Base-by-base conservation (phyloP, 2,329 filamentous ascomycete species). In the Macrophomina tecta region DNA sequence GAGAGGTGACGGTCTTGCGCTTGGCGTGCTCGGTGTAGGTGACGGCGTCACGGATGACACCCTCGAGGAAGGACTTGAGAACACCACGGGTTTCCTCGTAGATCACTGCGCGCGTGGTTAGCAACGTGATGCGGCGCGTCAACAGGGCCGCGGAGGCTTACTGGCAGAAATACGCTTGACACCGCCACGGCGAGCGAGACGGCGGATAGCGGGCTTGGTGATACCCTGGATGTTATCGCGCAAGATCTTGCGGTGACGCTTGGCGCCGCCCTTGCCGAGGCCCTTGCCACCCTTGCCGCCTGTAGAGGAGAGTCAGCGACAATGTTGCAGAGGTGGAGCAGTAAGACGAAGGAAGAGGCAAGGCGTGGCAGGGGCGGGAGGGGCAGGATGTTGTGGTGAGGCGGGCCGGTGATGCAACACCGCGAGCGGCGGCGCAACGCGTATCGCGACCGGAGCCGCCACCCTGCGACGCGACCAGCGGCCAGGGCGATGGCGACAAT, bases 151-250 rank as follows among this genome's bases (percentile, higher is more conserved):
- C 67, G 64, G 42, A 12, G 67, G 85, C 87, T 81, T 88, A 92
- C 90, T 96, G 81, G 94, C 94, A 78, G 93, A 97, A 79, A 97
- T 97, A 97, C 94, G 94, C 92, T 97, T 97, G 88, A 97, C 94
- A 94, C 94, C 94, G 84, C 94, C 94, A 95, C 94, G 93, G 85
- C 94, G 94, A 73, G 94, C 94, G 82, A 97, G 93, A 96, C 94
- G 94, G 79, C 94, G 91, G 84, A 97, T 97, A 78, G 94, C 94
- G 77, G 94, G 94, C 91, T 97, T 97, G 80, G 94, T 97, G 81
- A 97, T 97, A 85, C 94, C 94, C 87, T 97, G 94, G 81, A 97
- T 97, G 91, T 97, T 97, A 91, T 97, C 94, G 85, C 94, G 93
- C 83, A 97, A 89, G 87, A 97, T 97, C 92, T 97, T 97, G 80